phyloP scores from a whole-genome alignment of 1,284 basidiomycete species.

The Mycena citricolor region DNA sequence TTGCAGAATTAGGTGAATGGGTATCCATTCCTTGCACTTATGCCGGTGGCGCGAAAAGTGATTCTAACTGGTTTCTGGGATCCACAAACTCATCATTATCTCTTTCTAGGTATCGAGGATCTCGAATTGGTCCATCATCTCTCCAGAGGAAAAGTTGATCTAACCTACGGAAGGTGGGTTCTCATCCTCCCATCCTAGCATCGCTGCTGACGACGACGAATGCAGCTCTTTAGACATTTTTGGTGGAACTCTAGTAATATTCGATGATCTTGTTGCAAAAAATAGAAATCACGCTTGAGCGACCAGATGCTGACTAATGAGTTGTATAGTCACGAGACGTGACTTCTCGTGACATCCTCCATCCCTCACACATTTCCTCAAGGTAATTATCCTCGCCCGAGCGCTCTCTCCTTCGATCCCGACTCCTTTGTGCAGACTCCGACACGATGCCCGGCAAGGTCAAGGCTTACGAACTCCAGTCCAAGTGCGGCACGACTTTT shows the following conservation, averaged over 20 bases:
- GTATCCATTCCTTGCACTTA: conserved; percentile 91
- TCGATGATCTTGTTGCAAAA: conserved; percentile 59
- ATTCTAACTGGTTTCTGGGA: conserved; percentile 14
- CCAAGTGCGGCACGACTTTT: conserved; percentile 69
- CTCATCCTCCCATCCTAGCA: background rate
- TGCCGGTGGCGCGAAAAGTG: conserved; percentile 93
- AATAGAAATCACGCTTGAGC: too few species aligned
- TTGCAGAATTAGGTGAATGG: conserved; percentile 88
- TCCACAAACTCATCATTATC: conserved; percentile 1
- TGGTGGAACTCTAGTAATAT: conserved; percentile 67
- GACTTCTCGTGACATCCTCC: conserved; percentile 1
- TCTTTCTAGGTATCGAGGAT: conserved; percentile 71
- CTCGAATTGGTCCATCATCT: conserved; percentile 81
- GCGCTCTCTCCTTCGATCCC: background rate
- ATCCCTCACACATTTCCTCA: conserved; percentile 10
- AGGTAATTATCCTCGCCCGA: conserved; percentile 3
- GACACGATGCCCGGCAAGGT: conserved; percentile 82
- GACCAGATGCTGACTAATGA: too few species aligned
- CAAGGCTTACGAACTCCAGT: conserved; percentile 98
- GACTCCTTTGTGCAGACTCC: conserved; percentile 8
- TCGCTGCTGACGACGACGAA: too few species aligned
- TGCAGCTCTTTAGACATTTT: conserved; percentile 75
- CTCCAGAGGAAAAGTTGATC: conserved; percentile 85
- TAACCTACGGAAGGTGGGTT: conserved; percentile 91
- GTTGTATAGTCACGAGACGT: too few species aligned